Evolutionary conservation across 768 basidiomycete species (phyloP).

Genomic region (Leccinum imitatum): DNA sequence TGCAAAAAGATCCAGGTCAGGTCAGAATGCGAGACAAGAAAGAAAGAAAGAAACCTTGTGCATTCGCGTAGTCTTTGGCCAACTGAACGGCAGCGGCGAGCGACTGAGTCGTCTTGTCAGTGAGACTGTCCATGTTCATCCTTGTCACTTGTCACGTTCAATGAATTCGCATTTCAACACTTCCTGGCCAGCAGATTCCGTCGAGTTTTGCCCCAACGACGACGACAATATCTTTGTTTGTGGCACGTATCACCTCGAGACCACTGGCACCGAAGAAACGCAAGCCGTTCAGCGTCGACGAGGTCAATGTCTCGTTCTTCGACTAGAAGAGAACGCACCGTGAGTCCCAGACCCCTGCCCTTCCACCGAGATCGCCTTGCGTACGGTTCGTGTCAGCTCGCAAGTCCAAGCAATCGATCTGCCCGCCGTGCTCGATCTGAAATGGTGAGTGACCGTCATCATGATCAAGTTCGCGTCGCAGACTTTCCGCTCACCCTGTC

Average conservation of each 20-base stretch:
- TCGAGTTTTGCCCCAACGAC: conserved; percentile 85
- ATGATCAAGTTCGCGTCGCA: not conserved
- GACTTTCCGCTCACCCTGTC: conserved; percentile 9
- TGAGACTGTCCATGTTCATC: conserved; percentile 68
- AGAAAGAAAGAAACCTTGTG: conserved; percentile 51
- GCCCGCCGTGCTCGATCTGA: conserved; percentile 89
- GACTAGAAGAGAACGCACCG: conserved; percentile 39
- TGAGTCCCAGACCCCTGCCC: conserved; percentile 27
- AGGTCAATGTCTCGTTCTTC: conserved; percentile 76
- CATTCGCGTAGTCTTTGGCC: conserved; percentile 82
- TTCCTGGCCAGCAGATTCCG: conserved; percentile 80
- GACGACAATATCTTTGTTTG: conserved; percentile 51
- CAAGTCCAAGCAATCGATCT: conserved; percentile 68
- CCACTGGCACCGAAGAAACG: conserved; percentile 15
- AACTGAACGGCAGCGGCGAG: conserved; percentile 72
- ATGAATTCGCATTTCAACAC: conserved; percentile 51
- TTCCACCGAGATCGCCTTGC: not conserved
- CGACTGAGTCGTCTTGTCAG: conserved; percentile 77
- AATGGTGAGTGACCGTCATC: conserved; percentile 63
- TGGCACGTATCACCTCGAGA: conserved; percentile 85
- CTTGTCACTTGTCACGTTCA: conserved; percentile 9
- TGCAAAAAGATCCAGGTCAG: conserved; percentile 25
- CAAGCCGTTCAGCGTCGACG: conserved; percentile 42
- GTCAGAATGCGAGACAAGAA: not conserved
- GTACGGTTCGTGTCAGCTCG: conserved; percentile 35